Evolutionary conservation across 2,329 filamentous ascomycete species (phyloP).

Genomic region (Aspergillus texensis): DNA sequence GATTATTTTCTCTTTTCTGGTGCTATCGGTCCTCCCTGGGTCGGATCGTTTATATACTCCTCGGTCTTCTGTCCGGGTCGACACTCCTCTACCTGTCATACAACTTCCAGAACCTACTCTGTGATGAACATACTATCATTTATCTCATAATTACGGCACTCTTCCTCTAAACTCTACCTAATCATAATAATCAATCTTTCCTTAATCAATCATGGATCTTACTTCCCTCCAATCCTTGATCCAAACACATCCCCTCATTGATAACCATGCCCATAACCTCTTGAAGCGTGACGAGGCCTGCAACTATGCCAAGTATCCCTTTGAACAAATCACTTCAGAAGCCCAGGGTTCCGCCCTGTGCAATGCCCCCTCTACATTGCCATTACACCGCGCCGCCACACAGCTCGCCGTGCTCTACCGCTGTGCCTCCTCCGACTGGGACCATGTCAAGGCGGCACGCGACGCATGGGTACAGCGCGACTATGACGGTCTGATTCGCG

Average conservation of each 20-base stretch:
- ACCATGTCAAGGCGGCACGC: slow-evolving; percentile 55
- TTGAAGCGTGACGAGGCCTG: slow-evolving; percentile 35
- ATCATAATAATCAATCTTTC: not conserved
- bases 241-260: slow-evolving; percentile 47
- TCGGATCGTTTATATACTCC: not conserved
- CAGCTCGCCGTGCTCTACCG: slow-evolving; percentile 68
- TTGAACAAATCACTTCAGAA: slow-evolving; percentile 71
- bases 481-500: slow-evolving; percentile 60
- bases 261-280: slow-evolving; percentile 53
- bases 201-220: slow-evolving; percentile 27
- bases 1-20: not conserved
- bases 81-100: not conserved
- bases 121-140: not conserved
- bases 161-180: not conserved
- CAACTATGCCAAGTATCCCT: slow-evolving; percentile 45
- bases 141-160: not conserved
- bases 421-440: slow-evolving; percentile 64
- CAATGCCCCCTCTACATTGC: slow-evolving; percentile 63
- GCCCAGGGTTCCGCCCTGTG: slow-evolving; percentile 69
- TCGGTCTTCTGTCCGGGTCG: not conserved
- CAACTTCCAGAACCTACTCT: not conserved
- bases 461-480: slow-evolving; percentile 51
- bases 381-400: slow-evolving; percentile 69
- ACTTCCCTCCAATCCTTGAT: slow-evolving; percentile 40
- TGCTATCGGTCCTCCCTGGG: not conserved